These are phyloP conservation scores for Teratosphaeriaceae sp. DNA, from an alignment of 2,329 filamentous ascomycete species.

Conservation along the genomic window DNA sequence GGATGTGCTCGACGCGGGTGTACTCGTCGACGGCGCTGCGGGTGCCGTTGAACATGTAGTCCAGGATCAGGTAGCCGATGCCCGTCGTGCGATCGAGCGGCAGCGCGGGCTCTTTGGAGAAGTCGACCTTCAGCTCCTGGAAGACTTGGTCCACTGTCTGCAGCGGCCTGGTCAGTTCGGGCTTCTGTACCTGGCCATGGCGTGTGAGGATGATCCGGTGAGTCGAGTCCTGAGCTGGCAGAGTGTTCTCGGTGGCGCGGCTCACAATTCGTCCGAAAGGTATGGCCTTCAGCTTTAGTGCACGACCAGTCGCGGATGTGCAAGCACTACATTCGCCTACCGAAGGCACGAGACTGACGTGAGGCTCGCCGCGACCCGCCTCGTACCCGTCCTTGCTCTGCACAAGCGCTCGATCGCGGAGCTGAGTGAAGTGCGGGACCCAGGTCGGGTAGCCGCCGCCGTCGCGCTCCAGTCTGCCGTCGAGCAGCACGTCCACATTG, in stretches of 20 bases:
- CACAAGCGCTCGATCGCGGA: slow-evolving; percentile 3
- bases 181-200: slow-evolving; percentile 9
- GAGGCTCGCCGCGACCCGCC: slow-evolving; percentile 9
- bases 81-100: slow-evolving; percentile 10
- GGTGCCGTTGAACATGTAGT: slow-evolving; percentile 15
- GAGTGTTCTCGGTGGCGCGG: slow-evolving; percentile 8
- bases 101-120: neutral
- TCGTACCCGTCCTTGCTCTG: slow-evolving; percentile 9
- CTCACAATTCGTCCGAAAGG: slow-evolving; percentile 12
- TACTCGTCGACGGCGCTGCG: slow-evolving; percentile 14
- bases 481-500: slow-evolving; percentile 17
- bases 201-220: slow-evolving; percentile 6
- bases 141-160: slow-evolving; percentile 11
- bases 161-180: slow-evolving; percentile 6
- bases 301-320: slow-evolving; percentile 3
- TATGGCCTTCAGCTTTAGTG: slow-evolving; percentile 9
- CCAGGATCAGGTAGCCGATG: slow-evolving; percentile 16
- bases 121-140: slow-evolving; percentile 12
- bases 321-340: neutral
- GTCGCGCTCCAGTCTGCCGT: slow-evolving; percentile 9
- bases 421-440: slow-evolving; percentile 7
- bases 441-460: slow-evolving; percentile 12
- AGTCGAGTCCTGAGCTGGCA: slow-evolving; percentile 8
- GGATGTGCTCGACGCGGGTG: slow-evolving; percentile 2
- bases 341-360: neutral